These are phyloP conservation scores for Halophytophthora batemanensis DNA, from an alignment of 352 stramenopile species.

Conservation along the genomic window DNA sequence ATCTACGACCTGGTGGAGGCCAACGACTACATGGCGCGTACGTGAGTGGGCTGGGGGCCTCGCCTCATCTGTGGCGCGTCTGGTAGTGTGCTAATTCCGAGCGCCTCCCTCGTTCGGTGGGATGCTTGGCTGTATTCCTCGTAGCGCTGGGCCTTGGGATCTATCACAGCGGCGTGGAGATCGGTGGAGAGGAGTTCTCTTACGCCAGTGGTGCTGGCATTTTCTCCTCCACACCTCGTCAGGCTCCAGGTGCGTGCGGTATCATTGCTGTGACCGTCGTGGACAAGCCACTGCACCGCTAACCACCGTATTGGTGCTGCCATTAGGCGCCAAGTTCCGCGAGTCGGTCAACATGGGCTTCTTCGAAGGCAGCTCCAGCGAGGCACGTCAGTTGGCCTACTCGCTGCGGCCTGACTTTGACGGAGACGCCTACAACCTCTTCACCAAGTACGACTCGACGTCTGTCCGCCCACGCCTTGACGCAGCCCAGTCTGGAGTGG, in stretches of 20 bases:
- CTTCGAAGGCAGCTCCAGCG: conserved; percentile 82
- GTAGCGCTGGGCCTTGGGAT: conserved; percentile 83
- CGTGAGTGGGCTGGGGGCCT: conserved; percentile 5
- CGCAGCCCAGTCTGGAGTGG: neutral
- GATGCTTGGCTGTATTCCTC: conserved; percentile 3
- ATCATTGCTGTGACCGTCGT: neutral
- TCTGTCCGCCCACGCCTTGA: neutral
- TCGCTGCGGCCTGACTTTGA: conserved; percentile 87
- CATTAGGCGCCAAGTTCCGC: conserved; percentile 81
- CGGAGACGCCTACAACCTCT: conserved; percentile 87
- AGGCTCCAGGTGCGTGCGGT: conserved; percentile 50
- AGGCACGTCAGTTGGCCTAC: conserved; percentile 78
- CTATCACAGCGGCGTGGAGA: conserved; percentile 92
- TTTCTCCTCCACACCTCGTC: conserved; percentile 72
- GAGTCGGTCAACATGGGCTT: conserved; percentile 87
- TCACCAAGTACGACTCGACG: conserved; percentile 60
- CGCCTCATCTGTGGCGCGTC: neutral
- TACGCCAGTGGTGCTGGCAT: conserved; percentile 90
- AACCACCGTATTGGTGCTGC: neutral
- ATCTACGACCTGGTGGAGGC: conserved; percentile 91
- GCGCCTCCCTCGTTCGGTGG: neutral
- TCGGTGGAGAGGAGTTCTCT: conserved; percentile 90
- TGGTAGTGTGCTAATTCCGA: neutral
- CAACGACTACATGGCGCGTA: conserved; percentile 88
- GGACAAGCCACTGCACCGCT: neutral